Percentiles rank a stretch among this genome's conserved stretches.
Evolutionary conservation across 164 flowering plant genomes (phyloP).

Genomic region (Euptelea pleiosperma): DNA sequence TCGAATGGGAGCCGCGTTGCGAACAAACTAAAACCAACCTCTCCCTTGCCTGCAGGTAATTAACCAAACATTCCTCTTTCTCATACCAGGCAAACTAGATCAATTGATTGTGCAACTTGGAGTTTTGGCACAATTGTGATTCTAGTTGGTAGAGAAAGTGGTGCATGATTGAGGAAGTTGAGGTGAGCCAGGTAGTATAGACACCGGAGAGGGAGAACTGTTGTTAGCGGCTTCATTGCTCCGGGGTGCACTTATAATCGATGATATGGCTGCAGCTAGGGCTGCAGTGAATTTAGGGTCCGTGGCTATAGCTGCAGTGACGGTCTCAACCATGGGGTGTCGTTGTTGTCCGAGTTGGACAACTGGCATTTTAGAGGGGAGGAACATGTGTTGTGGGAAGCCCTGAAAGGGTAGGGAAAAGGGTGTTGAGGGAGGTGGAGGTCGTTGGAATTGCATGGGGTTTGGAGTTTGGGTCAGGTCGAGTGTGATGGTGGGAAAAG

Average conservation of each 20-base stretch:
- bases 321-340: slow-evolving; percentile 32
- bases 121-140: background rate
- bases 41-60: too few relatives aligned
- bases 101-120: background rate
- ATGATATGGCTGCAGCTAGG: slow-evolving; percentile 42
- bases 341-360: slow-evolving; percentile 21
- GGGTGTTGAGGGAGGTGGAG: slow-evolving; percentile 14
- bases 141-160: slow-evolving; percentile 39
- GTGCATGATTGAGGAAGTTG: slow-evolving; percentile 53
- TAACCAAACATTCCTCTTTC: background rate
- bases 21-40: too few relatives aligned
- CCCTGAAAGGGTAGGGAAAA: slow-evolving; percentile 27
- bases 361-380: slow-evolving; percentile 16
- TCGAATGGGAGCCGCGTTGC: too few relatives aligned
- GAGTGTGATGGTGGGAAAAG: slow-evolving; percentile 58
- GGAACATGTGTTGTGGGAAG: slow-evolving; percentile 20
- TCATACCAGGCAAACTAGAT: background rate
- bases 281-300: slow-evolving; percentile 57
- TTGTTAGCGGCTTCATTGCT: background rate
- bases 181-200: slow-evolving; percentile 31
- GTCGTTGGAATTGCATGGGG: slow-evolving; percentile 24
- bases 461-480: slow-evolving; percentile 43
- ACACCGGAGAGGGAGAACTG: too few relatives aligned
- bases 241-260: slow-evolving; percentile 30
- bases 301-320: slow-evolving; percentile 45